These are phyloP conservation scores for Solanum gracilifrons DNA, from an alignment of 257 asterid genomes.

Conservation along the genomic window DNA sequence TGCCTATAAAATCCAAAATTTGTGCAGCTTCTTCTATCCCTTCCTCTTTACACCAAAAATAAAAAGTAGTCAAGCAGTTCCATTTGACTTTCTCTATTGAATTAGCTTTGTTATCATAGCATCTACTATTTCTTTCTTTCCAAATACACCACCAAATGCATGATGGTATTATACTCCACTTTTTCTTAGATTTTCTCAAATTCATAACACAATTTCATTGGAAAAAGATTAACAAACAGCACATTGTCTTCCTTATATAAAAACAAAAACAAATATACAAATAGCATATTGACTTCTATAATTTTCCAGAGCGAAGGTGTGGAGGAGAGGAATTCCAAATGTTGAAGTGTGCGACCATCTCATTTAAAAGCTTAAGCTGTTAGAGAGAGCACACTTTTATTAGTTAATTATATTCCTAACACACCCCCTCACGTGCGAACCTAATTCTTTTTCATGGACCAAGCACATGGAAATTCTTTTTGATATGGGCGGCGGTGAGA, in stretches of 20 bases:
- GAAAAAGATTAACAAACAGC: too few species aligned
- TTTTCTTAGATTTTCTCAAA: too few species aligned
- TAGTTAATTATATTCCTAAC: neutral
- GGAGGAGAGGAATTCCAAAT: neutral
- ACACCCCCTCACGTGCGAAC: neutral
- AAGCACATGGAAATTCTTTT: neutral
- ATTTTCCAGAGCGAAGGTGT: neutral
- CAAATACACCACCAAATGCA: too few species aligned
- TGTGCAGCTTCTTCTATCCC: too few species aligned
- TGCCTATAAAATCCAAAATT: too few species aligned
- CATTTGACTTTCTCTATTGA: too few species aligned
- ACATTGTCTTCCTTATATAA: neutral
- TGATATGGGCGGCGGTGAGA: neutral
- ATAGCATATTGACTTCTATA: neutral
- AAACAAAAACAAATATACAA: neutral
- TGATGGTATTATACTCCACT: too few species aligned
- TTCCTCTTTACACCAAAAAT: too few species aligned
- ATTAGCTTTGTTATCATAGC: too few species aligned
- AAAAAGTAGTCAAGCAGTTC: too few species aligned
- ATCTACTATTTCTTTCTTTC: too few species aligned
- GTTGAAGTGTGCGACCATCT: neutral
- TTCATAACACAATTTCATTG: too few species aligned
- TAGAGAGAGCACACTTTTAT: neutral
- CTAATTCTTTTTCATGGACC: neutral
- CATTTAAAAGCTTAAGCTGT: neutral